A percentile compares a stretch with the other conserved stretches of the same genome.
Conservation (phyloP, 371 early-diverging fungal genomes). For the Mortierella sp. region DNA sequence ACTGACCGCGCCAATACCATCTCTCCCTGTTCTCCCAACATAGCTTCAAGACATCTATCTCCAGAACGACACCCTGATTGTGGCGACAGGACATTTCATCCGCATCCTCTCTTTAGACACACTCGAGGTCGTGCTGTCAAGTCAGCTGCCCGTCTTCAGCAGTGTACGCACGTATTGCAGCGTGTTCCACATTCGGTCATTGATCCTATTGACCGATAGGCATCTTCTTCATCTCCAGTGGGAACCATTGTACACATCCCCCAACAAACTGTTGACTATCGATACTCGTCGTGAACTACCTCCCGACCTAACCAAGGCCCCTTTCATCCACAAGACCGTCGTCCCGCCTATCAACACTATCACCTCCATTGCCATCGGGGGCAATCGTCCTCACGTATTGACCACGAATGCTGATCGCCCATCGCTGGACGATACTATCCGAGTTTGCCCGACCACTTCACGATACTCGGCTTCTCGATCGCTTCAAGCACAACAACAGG, state of each 20-base stretch:
- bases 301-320: constrained; percentile 29
- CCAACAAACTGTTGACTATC: constrained; percentile 17
- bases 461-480: constrained; percentile 1
- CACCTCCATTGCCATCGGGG: constrained; percentile 51
- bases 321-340: constrained; percentile 30
- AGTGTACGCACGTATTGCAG: constrained; percentile 23
- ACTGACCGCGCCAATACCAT: background rate
- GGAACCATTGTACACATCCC: constrained; percentile 35
- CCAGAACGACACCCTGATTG: constrained; percentile 42
- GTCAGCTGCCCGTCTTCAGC: constrained; percentile 19
- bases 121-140: constrained; percentile 15
- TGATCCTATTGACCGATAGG: constrained; percentile 39
- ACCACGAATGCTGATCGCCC: constrained; percentile 51
- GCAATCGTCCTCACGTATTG: constrained; percentile 43
- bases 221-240: constrained; percentile 45
- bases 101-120: constrained; percentile 41
- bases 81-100: constrained; percentile 30
- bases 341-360: constrained; percentile 45
- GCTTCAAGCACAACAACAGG: background rate
- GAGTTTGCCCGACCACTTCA: constrained; percentile 27
- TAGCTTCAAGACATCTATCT: constrained; percentile 49
- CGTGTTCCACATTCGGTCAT: constrained; percentile 47
- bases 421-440: constrained; percentile 36
- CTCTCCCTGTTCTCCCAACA: background rate
- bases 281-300: constrained; percentile 41